Base-by-base conservation (phyloP, 2,329 filamentous ascomycete genomes). In the Zopfia rhizophila region DNA sequence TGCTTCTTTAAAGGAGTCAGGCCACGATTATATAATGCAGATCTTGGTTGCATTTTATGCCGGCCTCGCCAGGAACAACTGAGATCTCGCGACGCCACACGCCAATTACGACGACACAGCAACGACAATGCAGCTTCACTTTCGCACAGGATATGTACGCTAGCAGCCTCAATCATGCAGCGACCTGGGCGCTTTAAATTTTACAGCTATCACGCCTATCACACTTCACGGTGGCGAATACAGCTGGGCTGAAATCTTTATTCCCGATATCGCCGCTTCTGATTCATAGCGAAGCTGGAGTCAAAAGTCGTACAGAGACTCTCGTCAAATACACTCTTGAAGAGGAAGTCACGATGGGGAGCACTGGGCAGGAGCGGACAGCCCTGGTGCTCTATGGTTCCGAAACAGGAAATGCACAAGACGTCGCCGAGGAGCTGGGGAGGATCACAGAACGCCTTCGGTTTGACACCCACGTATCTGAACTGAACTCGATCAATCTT, bases 341-440 rank as follows among this genome's bases (percentile, higher is more conserved):
- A n/a, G n/a, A n/a, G n/a, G n/a, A n/a, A n/a, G 11, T 13, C 38
- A 45, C 55, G 54, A 65, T 65, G 58, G 47, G 45, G 17, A 46
- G 44, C 45, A 38, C 55, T 14, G 53, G 55, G 44, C 55, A 55
- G 29, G 45, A 53, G 38, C 66, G 68, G 58, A 81, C 75, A 29
- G 84, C 82, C 38, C 82, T 96, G 56, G 80, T 99, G 46, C 81
- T 96, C 23, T 99, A 96, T 74, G 94, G 91, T 43, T 95, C 93
- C 27, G 94, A 99, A 76, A 97, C 92, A 16, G 94, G 94, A 45
- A 97, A 94, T 66, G 88, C 91, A 42, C 90, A 96, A 72, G 93
- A 97, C 72, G 84, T 93, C 53, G 93, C 94, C 14, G 86, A 91
- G 63, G 91, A 97, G 68, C 77, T 97, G 51, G 90, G 87, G 27